Evolutionary conservation across 140 eudicot species (phyloP).

Genomic region (Stevia rebaudiana): DNA sequence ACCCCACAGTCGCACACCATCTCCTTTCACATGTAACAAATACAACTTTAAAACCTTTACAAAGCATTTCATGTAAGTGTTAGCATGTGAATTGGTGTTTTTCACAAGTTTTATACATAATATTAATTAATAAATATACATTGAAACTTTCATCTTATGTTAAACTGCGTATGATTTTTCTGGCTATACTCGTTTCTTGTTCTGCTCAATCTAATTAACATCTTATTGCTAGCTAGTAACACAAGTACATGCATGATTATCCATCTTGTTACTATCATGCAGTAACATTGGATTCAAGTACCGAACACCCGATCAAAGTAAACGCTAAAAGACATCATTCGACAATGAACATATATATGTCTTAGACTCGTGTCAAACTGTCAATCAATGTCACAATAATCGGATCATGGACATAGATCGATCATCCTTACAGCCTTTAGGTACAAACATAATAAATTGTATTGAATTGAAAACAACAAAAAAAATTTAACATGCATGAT

Average conservation of each 20-base stretch:
- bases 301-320: neutral
- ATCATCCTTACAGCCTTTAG: neutral
- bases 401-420: no score
- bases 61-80: neutral
- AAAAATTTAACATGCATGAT: neutral
- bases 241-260: neutral
- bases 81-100: conserved; percentile 16
- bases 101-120: neutral
- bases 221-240: neutral
- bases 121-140: neutral
- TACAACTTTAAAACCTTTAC: neutral
- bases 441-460: neutral
- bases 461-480: neutral
- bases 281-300: conserved; percentile 3
- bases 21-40: conserved; percentile 16
- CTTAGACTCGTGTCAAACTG: no score
- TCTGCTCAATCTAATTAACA: no score
- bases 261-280: neutral
- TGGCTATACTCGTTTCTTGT: no score
- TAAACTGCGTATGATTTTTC: neutral
- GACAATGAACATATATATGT: neutral
- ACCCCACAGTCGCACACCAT: conserved; percentile 14
- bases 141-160: neutral
- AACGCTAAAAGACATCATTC: conserved; percentile 11
- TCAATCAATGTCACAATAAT: conserved; percentile 17